Percentiles rank a stretch among this genome's conserved stretches.
phyloP scores from a whole-genome alignment of 352 stramenopile genomes.

The Detonula confervacea region DNA sequence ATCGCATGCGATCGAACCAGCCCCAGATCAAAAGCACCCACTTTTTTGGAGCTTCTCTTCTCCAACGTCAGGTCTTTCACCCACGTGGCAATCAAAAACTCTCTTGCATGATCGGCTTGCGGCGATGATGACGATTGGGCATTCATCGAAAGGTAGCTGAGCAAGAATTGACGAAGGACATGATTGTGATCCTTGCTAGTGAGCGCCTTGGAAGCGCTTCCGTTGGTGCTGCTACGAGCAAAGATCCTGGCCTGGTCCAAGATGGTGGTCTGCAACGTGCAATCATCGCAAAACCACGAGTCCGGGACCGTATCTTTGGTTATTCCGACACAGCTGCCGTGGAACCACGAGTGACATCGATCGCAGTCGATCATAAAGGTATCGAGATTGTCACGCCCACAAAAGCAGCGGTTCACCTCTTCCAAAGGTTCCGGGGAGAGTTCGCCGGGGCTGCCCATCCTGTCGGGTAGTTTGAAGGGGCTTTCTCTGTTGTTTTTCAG shows the following conservation, averaged over 20 bases:
- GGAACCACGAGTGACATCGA: slow-evolving; percentile 76
- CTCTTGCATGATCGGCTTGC: slow-evolving; percentile 37
- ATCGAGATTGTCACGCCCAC: slow-evolving; percentile 61
- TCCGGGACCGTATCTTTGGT: slow-evolving; percentile 69
- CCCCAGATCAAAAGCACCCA: slow-evolving; percentile 51
- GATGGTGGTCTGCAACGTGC: slow-evolving; percentile 64
- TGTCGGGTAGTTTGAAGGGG: slow-evolving; percentile 50
- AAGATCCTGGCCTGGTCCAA: slow-evolving; percentile 64
- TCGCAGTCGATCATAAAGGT: slow-evolving; percentile 82
- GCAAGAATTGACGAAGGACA: slow-evolving; percentile 66
- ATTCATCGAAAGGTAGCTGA: slow-evolving; percentile 55
- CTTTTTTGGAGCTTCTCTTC: slow-evolving; percentile 10
- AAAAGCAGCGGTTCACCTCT: slow-evolving; percentile 75
- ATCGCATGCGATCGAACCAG: slow-evolving; percentile 50
- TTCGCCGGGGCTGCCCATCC: slow-evolving; percentile 25
- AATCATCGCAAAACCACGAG: slow-evolving; percentile 82
- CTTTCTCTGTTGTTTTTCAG: slow-evolving; percentile 56
- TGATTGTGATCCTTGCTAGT: slow-evolving; percentile 57
- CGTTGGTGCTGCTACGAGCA: slow-evolving; percentile 28
- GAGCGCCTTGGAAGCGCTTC: slow-evolving; percentile 9
- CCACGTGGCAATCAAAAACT: slow-evolving; percentile 69
- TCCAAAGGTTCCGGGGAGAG: slow-evolving; percentile 38
- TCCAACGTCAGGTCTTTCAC: slow-evolving; percentile 57
- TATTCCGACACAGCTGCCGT: slow-evolving; percentile 78
- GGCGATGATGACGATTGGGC: slow-evolving; percentile 35